Conservation (phyloP, 2,329 filamentous ascomycete genomes). For the Colletotrichum musae region DNA sequence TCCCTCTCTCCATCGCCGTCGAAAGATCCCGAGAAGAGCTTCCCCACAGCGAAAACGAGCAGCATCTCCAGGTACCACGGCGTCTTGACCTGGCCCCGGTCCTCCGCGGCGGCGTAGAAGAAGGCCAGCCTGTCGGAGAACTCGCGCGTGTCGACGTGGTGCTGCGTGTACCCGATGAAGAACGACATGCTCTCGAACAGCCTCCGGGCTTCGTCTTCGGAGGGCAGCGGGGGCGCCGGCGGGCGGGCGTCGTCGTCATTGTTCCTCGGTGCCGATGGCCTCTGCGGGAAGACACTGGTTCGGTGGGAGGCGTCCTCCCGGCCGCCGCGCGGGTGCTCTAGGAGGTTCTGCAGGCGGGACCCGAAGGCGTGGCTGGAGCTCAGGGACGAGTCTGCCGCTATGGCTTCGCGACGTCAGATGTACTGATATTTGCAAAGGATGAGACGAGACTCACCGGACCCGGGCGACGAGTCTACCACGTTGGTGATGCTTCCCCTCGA, state of each 20-base stretch:
- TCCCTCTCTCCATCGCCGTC: slow-evolving; percentile 9
- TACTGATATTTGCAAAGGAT: background rate
- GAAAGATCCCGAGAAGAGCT: slow-evolving; percentile 31
- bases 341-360: slow-evolving; percentile 41
- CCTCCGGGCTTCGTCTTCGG: slow-evolving; percentile 40
- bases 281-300: background rate
- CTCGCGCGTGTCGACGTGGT: slow-evolving; percentile 45
- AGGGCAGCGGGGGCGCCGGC: slow-evolving; percentile 28
- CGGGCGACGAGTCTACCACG: slow-evolving; percentile 4
- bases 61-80: slow-evolving; percentile 38
- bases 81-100: slow-evolving; percentile 1
- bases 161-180: slow-evolving; percentile 45
- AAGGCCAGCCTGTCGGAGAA: slow-evolving; percentile 39
- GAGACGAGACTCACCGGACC: slow-evolving; percentile 8
- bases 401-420: slow-evolving; percentile 21
- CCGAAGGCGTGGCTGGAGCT: slow-evolving; percentile 43
- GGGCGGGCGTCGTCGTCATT: background rate
- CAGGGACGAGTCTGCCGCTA: slow-evolving; percentile 40
- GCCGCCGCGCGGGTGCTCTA: slow-evolving; percentile 40
- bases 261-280: background rate
- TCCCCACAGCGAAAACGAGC: slow-evolving; percentile 37
- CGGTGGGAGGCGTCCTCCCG: slow-evolving; percentile 10
- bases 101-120: slow-evolving; percentile 21
- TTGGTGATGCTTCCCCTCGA: background rate
- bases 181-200: slow-evolving; percentile 44